Conservation (phyloP, 2,329 filamentous ascomycete species). For the Teratosphaeria epicoccoides region DNA sequence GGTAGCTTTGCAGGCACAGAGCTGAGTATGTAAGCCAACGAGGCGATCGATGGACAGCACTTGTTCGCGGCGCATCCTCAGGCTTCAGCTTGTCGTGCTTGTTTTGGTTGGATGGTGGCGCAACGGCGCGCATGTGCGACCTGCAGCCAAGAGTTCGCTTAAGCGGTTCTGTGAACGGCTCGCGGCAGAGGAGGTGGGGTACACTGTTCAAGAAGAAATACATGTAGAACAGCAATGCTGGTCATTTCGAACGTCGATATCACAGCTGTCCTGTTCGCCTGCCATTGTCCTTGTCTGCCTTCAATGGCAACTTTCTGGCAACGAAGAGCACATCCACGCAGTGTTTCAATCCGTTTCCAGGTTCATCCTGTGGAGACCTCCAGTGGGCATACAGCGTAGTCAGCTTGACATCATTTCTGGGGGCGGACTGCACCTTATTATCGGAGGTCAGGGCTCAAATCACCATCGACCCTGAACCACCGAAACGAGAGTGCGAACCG, state of each 20-base stretch:
- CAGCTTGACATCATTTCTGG: background rate
- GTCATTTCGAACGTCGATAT: too few species aligned
- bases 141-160: background rate
- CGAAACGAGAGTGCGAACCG: background rate
- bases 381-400: background rate
- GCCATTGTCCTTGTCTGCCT: background rate
- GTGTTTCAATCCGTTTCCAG: background rate
- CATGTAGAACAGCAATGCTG: too few species aligned
- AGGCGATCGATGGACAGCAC: background rate
- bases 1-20: too few species aligned
- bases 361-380: background rate
- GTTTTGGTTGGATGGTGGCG: background rate
- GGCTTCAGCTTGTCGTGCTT: background rate
- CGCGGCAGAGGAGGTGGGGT: background rate
- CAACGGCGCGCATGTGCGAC: background rate
- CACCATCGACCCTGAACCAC: background rate
- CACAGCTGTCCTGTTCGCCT: too few species aligned
- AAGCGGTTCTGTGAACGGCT: background rate
- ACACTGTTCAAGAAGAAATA: background rate
- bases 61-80: background rate
- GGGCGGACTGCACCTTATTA: background rate
- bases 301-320: too few species aligned
- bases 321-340: too few species aligned
- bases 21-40: background rate
- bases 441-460: background rate